These are phyloP conservation scores for Diaporthe helianthi DNA, from an alignment of 2,329 filamentous ascomycete genomes.

Conservation along the genomic window DNA sequence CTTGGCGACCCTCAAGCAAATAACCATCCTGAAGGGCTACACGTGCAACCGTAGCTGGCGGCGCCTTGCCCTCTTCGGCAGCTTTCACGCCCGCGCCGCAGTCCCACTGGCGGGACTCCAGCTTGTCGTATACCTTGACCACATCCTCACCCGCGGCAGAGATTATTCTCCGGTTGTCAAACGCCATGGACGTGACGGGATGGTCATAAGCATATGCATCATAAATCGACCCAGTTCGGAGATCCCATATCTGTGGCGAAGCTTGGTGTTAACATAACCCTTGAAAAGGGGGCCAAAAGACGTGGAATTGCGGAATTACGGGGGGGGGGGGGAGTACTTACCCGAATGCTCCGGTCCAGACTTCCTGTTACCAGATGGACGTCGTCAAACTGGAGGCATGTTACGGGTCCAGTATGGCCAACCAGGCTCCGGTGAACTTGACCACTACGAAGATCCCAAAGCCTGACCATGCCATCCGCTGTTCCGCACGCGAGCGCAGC, in stretches of 20 bases:
- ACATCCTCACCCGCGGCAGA: constrained; percentile 90
- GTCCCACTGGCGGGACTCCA: constrained; percentile 94
- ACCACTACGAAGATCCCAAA: constrained; percentile 96
- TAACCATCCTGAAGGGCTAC: constrained; percentile 95
- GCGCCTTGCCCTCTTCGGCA: constrained; percentile 68
- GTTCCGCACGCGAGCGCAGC: constrained; percentile 95
- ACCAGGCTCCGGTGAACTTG: constrained; percentile 97
- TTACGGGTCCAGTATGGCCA: constrained; percentile 93
- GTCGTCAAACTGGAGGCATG: constrained; percentile 94
- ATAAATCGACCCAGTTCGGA: constrained; percentile 92
- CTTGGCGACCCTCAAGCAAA: constrained; percentile 85
- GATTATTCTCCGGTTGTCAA: constrained; percentile 88
- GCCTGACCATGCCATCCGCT: constrained; percentile 92
- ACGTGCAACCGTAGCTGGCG: constrained; percentile 77
- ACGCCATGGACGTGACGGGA: constrained; percentile 95
- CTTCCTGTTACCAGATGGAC: constrained; percentile 94
- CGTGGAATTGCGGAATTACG: not conserved
- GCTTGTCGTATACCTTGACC: constrained; percentile 98
- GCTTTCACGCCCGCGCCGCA: constrained; percentile 83
- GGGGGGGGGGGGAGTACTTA: constrained; percentile 57
- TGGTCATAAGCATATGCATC: constrained; percentile 96
- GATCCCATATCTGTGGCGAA: constrained; percentile 85
- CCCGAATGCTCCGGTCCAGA: constrained; percentile 88
- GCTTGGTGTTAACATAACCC: not conserved
- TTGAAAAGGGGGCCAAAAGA: not conserved